These are phyloP conservation scores for Fonsecaea pugnacius DNA, from an alignment of 2,329 filamentous ascomycete species.

Conservation along the genomic window DNA sequence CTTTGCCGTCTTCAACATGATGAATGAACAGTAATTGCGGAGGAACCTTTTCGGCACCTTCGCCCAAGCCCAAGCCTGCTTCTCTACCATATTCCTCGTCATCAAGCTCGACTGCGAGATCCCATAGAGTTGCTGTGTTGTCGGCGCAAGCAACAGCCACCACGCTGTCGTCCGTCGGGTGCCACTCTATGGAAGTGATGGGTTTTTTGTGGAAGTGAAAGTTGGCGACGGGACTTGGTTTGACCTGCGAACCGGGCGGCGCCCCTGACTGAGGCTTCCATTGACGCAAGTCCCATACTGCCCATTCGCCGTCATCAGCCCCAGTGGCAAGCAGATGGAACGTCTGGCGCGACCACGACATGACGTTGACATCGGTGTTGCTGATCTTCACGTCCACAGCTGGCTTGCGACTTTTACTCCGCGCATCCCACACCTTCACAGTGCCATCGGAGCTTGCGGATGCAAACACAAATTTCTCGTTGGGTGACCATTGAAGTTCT, in stretches of 20 bases:
- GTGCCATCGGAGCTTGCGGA: conserved; percentile 93
- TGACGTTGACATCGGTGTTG: conserved; percentile 87
- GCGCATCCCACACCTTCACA: conserved; percentile 92
- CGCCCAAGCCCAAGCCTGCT: conserved; percentile 59
- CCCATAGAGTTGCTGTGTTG: conserved; percentile 94
- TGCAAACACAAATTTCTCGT: conserved; percentile 89
- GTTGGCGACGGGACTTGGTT: conserved; percentile 81
- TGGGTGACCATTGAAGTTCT: conserved; percentile 95
- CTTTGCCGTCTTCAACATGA: conserved; percentile 92
- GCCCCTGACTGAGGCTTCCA: conserved; percentile 72
- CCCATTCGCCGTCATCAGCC: conserved; percentile 91
- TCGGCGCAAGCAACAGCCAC: conserved; percentile 90
- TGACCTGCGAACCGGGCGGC: conserved; percentile 52
- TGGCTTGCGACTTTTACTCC: conserved; percentile 86
- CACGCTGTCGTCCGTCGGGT: conserved; percentile 95
- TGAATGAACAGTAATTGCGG: conserved; percentile 96
- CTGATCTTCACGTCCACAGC: conserved; percentile 85
- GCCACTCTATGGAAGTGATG: conserved; percentile 95
- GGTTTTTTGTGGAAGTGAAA: conserved; percentile 97
- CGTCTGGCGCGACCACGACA: conserved; percentile 91
- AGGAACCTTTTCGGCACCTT: conserved; percentile 62
- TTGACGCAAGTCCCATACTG: conserved; percentile 91
- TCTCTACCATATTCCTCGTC: conserved; percentile 89
- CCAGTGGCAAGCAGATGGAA: conserved; percentile 88
- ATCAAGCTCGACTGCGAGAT: conserved; percentile 92